Base-by-base conservation (phyloP, 202 grass and related monocot species). In the Panicum hallii region DNA sequence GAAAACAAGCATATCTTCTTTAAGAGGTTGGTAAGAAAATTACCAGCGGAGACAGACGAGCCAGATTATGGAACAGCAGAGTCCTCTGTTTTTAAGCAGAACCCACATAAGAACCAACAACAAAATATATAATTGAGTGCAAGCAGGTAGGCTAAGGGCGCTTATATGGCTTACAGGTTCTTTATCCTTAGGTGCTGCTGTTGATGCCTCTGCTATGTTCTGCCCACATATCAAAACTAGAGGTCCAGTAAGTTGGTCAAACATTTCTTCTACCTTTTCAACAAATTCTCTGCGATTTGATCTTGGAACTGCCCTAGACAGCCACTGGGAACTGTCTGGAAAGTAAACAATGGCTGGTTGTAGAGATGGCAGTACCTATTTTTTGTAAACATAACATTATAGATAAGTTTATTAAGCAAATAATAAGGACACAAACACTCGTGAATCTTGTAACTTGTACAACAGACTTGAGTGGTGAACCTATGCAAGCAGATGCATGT, bases 291-390 rank as follows among this genome's bases (percentile, higher is more conserved):
- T 90, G 42, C 79, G 87, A n/a, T 95, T 93, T 85, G 95, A 90
- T 90, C 70, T 87, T 70, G 83, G 91, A 75, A 93, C 93, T 72
- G 93, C 91, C 65, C 85, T 95, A 63, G 89, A 95, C 23, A 98
- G 75, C 95, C 95, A 95, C 67, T 82, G 91, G 63, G 87, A 93
- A 90, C 91, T 90, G 83, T 98, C 95, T 22, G 93, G 95, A 87
- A 98, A 93, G 82, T 98, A 98, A 62, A 95, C 74, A 79, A 98
- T 94, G 67, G 78, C 87, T 87, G 95, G 95, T 82, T 98, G 85
- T 77, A 95, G 65, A 85, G 87, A 89, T 84, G 81, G 85, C 74
- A 98, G 58, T 72, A 93, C 88, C 95, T 98, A 89, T 75, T 83
- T 72, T 72, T 70, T 62, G 58, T 58, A 87, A 75, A 54, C 42